These are phyloP conservation scores for Umbelopsis sp. DNA, from an alignment of 371 early-diverging fungal genomes.

Conservation along the genomic window DNA sequence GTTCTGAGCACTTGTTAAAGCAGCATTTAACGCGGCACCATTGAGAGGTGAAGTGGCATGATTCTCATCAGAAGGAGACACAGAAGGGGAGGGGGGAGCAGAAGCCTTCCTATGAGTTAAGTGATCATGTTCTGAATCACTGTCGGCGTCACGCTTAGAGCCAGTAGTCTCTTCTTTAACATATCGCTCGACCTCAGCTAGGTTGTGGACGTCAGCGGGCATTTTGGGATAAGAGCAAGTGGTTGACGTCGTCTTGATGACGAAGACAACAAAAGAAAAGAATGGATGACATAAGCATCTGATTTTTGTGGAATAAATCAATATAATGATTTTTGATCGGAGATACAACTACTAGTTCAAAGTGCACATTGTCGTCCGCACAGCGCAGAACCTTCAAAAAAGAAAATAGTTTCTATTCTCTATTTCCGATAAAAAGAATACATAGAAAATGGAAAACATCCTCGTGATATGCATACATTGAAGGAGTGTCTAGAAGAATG, in stretches of 20 bases:
- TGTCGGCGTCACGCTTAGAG: slow-evolving; percentile 14
- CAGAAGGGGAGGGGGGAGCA: slow-evolving; percentile 15
- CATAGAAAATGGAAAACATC: no score
- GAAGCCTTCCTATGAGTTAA: not conserved
- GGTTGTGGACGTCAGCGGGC: slow-evolving; percentile 20
- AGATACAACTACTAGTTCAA: not conserved
- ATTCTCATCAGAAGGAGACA: slow-evolving; percentile 8
- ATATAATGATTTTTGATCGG: not conserved
- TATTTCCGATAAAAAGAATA: no score
- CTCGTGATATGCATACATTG: no score
- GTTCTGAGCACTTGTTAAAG: slow-evolving; percentile 11
- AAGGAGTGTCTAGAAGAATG: no score
- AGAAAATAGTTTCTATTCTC: no score
- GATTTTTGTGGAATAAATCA: not conserved
- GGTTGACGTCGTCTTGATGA: slow-evolving; percentile 20
- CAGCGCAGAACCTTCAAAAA: no score
- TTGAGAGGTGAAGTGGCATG: slow-evolving; percentile 6
- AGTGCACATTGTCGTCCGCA: not conserved
- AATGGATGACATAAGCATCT: slow-evolving; percentile 10
- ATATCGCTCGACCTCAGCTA: slow-evolving; percentile 20
- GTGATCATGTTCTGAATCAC: slow-evolving; percentile 15
- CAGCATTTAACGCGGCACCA: slow-evolving; percentile 9
- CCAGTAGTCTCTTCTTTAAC: slow-evolving; percentile 1
- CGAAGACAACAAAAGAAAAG: slow-evolving; percentile 12
- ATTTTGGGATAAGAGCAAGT: slow-evolving; percentile 20